Evolutionary conservation across 768 basidiomycete genomes (phyloP).

Genomic region (Rhizopogon vesiculosus): DNA sequence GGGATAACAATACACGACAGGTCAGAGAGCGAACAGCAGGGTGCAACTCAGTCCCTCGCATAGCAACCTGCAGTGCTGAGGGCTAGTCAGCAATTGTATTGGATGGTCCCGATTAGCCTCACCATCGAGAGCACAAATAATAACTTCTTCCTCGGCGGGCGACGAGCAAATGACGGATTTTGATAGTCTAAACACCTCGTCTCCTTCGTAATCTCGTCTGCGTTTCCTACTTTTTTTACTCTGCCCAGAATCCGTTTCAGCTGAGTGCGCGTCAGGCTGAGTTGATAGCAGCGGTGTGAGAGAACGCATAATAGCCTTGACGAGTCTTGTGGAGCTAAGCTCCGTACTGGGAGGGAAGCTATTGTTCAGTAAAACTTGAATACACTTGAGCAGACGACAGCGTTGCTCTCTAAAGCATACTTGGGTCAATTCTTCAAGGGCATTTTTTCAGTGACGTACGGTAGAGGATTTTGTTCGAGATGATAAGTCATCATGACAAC

Average conservation of each 20-base stretch:
- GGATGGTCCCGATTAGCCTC: conserved; percentile 10
- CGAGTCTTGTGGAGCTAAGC: conserved; percentile 47
- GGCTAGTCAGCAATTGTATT: not conserved
- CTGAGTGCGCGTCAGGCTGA: conserved; percentile 26
- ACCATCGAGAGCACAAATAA: conserved; percentile 61
- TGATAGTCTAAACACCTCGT: conserved; percentile 58
- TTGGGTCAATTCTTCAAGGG: conserved; percentile 1
- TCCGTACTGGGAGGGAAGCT: conserved; percentile 44
- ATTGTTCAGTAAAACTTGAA: conserved; percentile 37
- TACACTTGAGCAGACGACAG: conserved; percentile 39
- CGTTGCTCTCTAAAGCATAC: conserved; percentile 29
- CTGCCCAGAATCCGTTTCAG: conserved; percentile 15
- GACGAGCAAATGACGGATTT: conserved; percentile 46
- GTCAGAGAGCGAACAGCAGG: conserved; percentile 54
- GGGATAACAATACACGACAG: conserved; percentile 51
- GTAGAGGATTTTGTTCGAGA: conserved; percentile 49
- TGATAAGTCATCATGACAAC: conserved; percentile 50
- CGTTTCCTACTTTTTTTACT: conserved; percentile 64
- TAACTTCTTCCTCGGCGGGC: conserved; percentile 42
- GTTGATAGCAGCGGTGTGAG: conserved; percentile 44
- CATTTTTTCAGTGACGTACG: conserved; percentile 34
- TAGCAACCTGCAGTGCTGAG: conserved; percentile 45
- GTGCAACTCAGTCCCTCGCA: conserved; percentile 48
- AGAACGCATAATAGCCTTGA: conserved; percentile 46
- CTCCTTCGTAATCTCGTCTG: conserved; percentile 66